These are phyloP conservation scores for Rhodotorula glutinis DNA, from an alignment of 1,284 basidiomycete genomes.

Conservation along the genomic window DNA sequence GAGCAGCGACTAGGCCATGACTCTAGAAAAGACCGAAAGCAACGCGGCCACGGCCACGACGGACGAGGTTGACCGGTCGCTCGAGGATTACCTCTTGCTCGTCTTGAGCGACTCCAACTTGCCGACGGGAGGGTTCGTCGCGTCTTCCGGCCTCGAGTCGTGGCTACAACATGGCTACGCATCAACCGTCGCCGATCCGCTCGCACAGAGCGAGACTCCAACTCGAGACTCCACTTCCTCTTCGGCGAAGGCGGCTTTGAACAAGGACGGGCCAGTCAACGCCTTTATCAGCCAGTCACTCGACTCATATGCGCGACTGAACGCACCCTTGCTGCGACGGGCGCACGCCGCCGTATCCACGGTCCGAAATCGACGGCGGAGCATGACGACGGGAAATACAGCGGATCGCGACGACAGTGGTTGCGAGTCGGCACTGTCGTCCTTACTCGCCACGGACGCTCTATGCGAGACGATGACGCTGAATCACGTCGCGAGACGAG, in stretches of 20 bases:
- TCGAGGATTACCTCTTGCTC: slow-evolving; percentile 34
- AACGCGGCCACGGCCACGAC: no score
- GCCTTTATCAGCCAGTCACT: slow-evolving; percentile 69
- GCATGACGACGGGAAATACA: no score
- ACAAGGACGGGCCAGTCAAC: slow-evolving; percentile 50
- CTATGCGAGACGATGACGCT: slow-evolving; percentile 81
- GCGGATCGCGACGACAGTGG: no score
- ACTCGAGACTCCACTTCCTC: not conserved
- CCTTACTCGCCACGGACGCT: slow-evolving; percentile 62
- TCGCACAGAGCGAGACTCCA: not conserved
- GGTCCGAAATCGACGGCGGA: no score
- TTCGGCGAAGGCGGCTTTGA: not conserved
- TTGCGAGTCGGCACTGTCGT: slow-evolving; percentile 45
- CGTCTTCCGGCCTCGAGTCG: slow-evolving; percentile 88
- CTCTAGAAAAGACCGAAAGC: no score
- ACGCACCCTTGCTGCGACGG: slow-evolving; percentile 71
- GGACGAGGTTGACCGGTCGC: not conserved
- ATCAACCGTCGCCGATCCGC: slow-evolving; percentile 42
- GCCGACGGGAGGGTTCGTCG: slow-evolving; percentile 85
- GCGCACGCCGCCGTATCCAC: slow-evolving; percentile 53
- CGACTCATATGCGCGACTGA: slow-evolving; percentile 67
- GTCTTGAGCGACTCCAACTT: slow-evolving; percentile 56
- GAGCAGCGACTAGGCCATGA: no score
- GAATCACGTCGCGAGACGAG: slow-evolving; percentile 81
- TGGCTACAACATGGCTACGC: slow-evolving; percentile 82